Conservation (phyloP, 2,329 filamentous ascomycete genomes). For the Colletotrichum somersetense region DNA sequence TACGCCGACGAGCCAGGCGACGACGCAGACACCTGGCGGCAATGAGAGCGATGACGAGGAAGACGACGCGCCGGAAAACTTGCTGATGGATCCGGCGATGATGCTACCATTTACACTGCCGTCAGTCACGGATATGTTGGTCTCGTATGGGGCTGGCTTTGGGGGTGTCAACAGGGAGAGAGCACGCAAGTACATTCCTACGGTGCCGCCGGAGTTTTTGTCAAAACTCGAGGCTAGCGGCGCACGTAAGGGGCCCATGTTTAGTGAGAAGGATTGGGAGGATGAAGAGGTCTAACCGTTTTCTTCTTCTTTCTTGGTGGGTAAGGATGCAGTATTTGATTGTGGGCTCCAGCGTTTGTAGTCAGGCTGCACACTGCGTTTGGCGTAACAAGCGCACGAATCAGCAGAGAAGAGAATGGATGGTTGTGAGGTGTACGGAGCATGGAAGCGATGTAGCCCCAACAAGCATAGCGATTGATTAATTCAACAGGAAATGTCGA, state of each 20-base stretch:
- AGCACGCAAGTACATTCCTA: constrained; percentile 95
- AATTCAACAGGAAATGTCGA: constrained; percentile 12
- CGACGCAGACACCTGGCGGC: constrained; percentile 53
- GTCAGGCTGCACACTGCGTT: background rate
- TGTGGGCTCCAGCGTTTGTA: background rate
- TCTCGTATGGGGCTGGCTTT: constrained; percentile 94
- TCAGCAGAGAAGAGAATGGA: background rate
- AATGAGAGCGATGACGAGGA: constrained; percentile 65
- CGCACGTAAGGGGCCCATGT: constrained; percentile 66
- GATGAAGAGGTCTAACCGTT: constrained; percentile 68
- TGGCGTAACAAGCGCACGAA: background rate
- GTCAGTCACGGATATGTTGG: constrained; percentile 96
- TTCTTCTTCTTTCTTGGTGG: background rate
- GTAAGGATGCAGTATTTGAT: background rate
- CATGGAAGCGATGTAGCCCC: constrained; percentile 20
- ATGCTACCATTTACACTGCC: constrained; percentile 97
- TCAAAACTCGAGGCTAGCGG: constrained; percentile 80
- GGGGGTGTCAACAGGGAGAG: constrained; percentile 92
- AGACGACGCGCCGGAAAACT: constrained; percentile 77
- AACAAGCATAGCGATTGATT: constrained; percentile 38
- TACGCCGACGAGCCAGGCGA: constrained; percentile 57
- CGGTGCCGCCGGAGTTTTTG: constrained; percentile 92
- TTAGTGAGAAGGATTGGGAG: constrained; percentile 75
- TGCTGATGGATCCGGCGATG: constrained; percentile 88
- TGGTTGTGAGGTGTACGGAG: background rate